These are phyloP conservation scores for Fusarium anthophilum DNA, from an alignment of 2,329 filamentous ascomycete species.

Conservation along the genomic window DNA sequence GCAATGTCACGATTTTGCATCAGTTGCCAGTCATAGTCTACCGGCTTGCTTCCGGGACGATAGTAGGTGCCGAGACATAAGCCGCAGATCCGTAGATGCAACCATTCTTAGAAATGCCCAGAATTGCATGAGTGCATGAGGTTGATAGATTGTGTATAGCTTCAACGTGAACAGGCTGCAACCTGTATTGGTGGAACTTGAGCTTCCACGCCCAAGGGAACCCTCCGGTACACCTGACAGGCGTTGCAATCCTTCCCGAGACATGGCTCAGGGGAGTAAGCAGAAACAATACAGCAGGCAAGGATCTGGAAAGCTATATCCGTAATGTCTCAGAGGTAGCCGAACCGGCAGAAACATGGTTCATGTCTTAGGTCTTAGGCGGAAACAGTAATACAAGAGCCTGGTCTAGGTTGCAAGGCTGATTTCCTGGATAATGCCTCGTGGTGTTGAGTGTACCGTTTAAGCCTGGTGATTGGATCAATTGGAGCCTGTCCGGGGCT, in stretches of 20 bases:
- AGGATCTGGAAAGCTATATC: slow-evolving; percentile 17
- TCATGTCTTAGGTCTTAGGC: slow-evolving; percentile 6
- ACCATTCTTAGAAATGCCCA: slow-evolving; percentile 22
- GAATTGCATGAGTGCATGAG: neutral
- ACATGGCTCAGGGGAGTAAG: slow-evolving; percentile 16
- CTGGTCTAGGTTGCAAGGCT: slow-evolving; percentile 33
- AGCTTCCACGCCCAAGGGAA: neutral
- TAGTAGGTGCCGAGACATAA: slow-evolving; percentile 16
- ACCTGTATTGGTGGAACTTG: slow-evolving; percentile 22
- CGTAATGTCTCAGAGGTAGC: slow-evolving; percentile 27
- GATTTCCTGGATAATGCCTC: slow-evolving; percentile 32
- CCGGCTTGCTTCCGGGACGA: slow-evolving; percentile 1
- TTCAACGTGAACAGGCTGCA: slow-evolving; percentile 6
- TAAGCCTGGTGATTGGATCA: slow-evolving; percentile 21
- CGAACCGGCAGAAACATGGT: slow-evolving; percentile 26
- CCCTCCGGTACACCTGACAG: slow-evolving; percentile 1
- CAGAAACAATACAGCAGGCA: slow-evolving; percentile 14
- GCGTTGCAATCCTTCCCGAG: slow-evolving; percentile 31
- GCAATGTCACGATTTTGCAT: slow-evolving; percentile 6
- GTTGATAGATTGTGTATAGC: slow-evolving; percentile 4
- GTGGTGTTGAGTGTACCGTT: slow-evolving; percentile 18
- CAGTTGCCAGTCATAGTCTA: neutral
- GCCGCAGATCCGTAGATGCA: neutral
- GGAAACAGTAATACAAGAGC: neutral
- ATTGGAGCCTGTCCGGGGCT: slow-evolving; percentile 24